A percentile compares a stretch with the other conserved stretches of the same genome.
Conservation (phyloP, 805 yeast species). For the Brettanomyces naardenensis region DNA sequence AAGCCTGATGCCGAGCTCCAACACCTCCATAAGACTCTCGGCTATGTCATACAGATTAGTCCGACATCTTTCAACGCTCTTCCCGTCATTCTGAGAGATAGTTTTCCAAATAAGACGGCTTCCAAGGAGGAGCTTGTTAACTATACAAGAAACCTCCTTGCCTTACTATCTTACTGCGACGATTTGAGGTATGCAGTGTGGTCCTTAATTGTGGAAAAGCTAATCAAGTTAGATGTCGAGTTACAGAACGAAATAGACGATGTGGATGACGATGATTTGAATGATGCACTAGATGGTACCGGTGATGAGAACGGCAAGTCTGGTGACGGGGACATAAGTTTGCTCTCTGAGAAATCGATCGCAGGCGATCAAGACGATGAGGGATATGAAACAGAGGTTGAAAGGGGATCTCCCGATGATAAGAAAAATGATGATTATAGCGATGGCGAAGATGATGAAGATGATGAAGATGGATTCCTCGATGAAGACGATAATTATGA, state of each 20-base stretch:
- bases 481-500: slow-evolving; percentile 37
- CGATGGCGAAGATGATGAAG: slow-evolving; percentile 23
- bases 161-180: slow-evolving; percentile 57
- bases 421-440: slow-evolving; percentile 16
- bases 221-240: slow-evolving; percentile 86
- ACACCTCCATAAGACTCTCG: slow-evolving; percentile 59
- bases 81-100: slow-evolving; percentile 45
- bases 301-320: slow-evolving; percentile 23
- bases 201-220: slow-evolving; percentile 71
- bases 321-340: slow-evolving; percentile 27
- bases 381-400: slow-evolving; percentile 14
- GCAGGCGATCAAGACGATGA: slow-evolving; percentile 25
- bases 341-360: slow-evolving; percentile 18
- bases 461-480: slow-evolving; percentile 14
- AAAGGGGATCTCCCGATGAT: too few species aligned
- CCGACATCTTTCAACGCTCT: slow-evolving; percentile 76
- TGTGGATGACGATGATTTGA: slow-evolving; percentile 65
- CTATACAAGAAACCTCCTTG: slow-evolving; percentile 59
- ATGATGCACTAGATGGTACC: slow-evolving; percentile 30
- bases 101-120: slow-evolving; percentile 78
- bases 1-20: slow-evolving; percentile 9
- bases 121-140: slow-evolving; percentile 44
- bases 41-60: slow-evolving; percentile 56
- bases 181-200: slow-evolving; percentile 71
- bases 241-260: slow-evolving; percentile 84